Evolutionary conservation across 306 rosid species (phyloP).

Genomic region (Psophocarpus tetragonolobus): DNA sequence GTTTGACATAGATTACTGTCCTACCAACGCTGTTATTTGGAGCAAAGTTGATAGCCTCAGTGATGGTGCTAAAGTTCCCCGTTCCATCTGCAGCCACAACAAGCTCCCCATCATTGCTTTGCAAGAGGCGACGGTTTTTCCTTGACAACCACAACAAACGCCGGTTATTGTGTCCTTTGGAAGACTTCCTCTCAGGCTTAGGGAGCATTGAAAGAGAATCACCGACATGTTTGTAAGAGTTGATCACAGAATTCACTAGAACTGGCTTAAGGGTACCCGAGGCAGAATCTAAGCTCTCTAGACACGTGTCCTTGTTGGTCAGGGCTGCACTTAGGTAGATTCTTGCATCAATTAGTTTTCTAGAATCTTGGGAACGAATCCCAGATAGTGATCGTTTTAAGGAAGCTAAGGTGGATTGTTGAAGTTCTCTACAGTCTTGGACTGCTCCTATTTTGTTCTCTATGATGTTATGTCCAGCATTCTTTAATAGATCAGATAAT

Average conservation of each 20-base stretch:
- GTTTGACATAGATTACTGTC: constrained; percentile 57
- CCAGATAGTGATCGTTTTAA: constrained; percentile 53
- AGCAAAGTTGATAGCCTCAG: constrained; percentile 62
- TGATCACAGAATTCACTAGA: constrained; percentile 47
- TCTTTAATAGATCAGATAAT: constrained; percentile 50
- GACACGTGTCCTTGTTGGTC: constrained; percentile 78
- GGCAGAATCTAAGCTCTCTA: constrained; percentile 69
- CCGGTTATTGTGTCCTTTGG: constrained; percentile 38
- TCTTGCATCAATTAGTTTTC: constrained; percentile 55
- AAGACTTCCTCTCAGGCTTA: constrained; percentile 23
- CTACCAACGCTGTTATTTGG: constrained; percentile 68
- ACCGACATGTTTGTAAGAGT: constrained; percentile 63
- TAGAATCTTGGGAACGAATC: constrained; percentile 30
- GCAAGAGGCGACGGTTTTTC: constrained; percentile 34
- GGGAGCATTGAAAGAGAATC: constrained; percentile 68
- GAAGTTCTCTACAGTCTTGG: constrained; percentile 75
- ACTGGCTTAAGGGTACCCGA: constrained; percentile 65
- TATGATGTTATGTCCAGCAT: constrained; percentile 49
- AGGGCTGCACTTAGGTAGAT: constrained; percentile 80
- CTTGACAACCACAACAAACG: constrained; percentile 59
- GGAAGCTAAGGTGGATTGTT: constrained; percentile 57
- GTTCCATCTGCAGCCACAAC: constrained; percentile 76
- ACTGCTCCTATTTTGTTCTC: constrained; percentile 71
- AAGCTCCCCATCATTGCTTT: constrained; percentile 43
- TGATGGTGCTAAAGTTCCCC: constrained; percentile 67